A percentile compares a stretch with the other conserved stretches of the same genome.
Evolutionary conservation across 140 eudicot genomes (phyloP).

Genomic region (Senecio squalidus): DNA sequence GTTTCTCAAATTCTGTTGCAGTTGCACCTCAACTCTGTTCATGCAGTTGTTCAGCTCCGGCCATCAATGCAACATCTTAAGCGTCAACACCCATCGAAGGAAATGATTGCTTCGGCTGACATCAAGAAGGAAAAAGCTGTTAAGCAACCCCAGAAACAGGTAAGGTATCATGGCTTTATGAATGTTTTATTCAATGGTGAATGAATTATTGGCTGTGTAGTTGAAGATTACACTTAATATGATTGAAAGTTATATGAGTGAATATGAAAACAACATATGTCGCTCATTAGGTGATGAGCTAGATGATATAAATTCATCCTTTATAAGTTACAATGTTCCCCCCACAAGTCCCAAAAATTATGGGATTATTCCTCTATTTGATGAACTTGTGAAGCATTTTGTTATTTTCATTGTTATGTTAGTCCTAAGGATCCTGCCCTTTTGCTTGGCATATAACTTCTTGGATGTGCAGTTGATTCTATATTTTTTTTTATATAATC

Average conservation of each 20-base stretch:
- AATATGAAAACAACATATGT: neutral
- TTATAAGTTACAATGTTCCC: no score
- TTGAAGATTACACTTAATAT: neutral
- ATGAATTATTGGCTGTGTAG: neutral
- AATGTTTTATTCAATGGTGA: neutral
- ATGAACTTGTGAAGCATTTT: neutral
- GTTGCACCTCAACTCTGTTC: slow-evolving; percentile 77
- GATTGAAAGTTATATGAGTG: neutral
- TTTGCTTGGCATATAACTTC: neutral
- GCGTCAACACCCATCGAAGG: slow-evolving; percentile 27
- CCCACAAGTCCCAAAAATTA: neutral
- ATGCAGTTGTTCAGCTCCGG: slow-evolving; percentile 87
- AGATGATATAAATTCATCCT: no score
- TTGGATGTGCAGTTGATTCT: slow-evolving; percentile 2
- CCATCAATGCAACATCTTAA: slow-evolving; percentile 74
- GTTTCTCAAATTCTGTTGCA: slow-evolving; percentile 42
- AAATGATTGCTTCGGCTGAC: slow-evolving; percentile 28
- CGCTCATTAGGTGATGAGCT: neutral
- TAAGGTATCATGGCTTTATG: slow-evolving; percentile 12
- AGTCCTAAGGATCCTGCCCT: neutral
- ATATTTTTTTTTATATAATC: neutral
- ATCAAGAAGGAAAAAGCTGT: slow-evolving; percentile 27
- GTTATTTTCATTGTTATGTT: neutral
- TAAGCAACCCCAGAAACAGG: slow-evolving; percentile 62
- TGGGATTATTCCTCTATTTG: neutral